Base-by-base conservation (phyloP, 2,329 filamentous ascomycete species). In the Tolypocladium ovalisporum region DNA sequence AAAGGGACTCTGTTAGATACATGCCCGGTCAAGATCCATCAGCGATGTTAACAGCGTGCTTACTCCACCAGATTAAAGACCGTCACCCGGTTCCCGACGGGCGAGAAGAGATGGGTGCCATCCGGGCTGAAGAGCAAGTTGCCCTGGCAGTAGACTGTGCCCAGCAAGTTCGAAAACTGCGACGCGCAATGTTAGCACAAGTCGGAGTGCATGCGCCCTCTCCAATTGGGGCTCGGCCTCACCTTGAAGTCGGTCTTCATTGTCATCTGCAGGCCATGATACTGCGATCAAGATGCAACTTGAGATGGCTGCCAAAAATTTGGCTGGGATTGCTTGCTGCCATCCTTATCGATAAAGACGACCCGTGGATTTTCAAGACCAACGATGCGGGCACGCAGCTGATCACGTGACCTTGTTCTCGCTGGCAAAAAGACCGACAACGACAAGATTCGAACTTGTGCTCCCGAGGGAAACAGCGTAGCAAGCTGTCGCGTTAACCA, bases 211-310 rank as follows among this genome's bases (percentile, higher is more conserved):
- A 29, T n/a, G 17, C 44, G 51, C 19, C 13, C n/a, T 27, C 29
- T 10, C 54, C 34, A 55, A 9, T 42, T 40, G 40, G 47, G n/a
- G 12, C 9, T 15, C 15, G 2, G 29, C 58, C 73, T 62, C 75
- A 95, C 93, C 85, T 94, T 95, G 75, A 97, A 99, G 76, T 97
- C 93, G 64, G 92, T 97, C 88, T 97, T 99, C 94, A 99, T 99
- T 72, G 74, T 85, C 71, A 73, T 67, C 68, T 68, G 64, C 64
- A 66, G 67, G 66, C 69, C 70, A 73, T 73, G 62, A 66, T 69
- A 40, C 15, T 44, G 39, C 24, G 40, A 22, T 15, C 8, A n/a
- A 32, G 32, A 22, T 27, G 35, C 13, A 44, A 29, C 32, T n/a
- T 62, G 62, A n/a, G 58, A 63, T 44, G 51, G 53, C 56, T 61